Base-by-base conservation (phyloP, 768 basidiomycete species). In the Tricholoma saponaceum region DNA sequence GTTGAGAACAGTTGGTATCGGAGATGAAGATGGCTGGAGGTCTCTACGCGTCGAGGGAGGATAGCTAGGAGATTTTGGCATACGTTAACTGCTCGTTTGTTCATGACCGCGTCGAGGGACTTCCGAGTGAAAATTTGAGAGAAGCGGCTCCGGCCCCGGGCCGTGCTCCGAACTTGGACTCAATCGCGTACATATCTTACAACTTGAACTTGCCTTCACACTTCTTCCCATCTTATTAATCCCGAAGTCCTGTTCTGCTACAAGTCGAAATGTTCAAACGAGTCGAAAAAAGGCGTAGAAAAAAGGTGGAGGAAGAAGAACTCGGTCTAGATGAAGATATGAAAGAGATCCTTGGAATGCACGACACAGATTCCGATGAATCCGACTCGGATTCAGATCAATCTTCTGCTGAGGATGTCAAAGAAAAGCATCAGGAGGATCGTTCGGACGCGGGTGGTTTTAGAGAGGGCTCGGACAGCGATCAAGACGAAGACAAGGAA, bases 341-440 rank as follows among this genome's bases (percentile, higher is more conserved):
- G 70, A 85, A 76, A 66, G 79, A 79, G 54, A 66, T 81, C 20
- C 70, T 87, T 12, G 89, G 87, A 23, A 66, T 91, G 60, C 77
- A 89, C 41, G 86, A 90, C 62, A 88, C 87, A 0, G 87, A 91
- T 69, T 87, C 87, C 28, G 86, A 88, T 49, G 89, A 89, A 71
- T 86, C 85, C 12, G 78, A 79, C 12, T 83, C 83, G 8, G 75
- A 74, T 54, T 78, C 78, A 20, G 83, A 78, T 52, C 62, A 76
- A 41, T 70, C 71, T 14, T 73, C 70, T 28, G 65, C 54, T 51
- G 56, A 47, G 3, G 67, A 57, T 46, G 52, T 69, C 60, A 30
- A 69, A 32, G 72, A 66, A n/a, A 69, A 70, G 12, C 60, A 59
- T 1, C 71, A 66, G 20, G 63, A 63, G 28, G 61, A 56, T 13